Evolutionary conservation across 2,329 filamentous ascomycete species (phyloP).

Genomic region (Acarospora socialis): DNA sequence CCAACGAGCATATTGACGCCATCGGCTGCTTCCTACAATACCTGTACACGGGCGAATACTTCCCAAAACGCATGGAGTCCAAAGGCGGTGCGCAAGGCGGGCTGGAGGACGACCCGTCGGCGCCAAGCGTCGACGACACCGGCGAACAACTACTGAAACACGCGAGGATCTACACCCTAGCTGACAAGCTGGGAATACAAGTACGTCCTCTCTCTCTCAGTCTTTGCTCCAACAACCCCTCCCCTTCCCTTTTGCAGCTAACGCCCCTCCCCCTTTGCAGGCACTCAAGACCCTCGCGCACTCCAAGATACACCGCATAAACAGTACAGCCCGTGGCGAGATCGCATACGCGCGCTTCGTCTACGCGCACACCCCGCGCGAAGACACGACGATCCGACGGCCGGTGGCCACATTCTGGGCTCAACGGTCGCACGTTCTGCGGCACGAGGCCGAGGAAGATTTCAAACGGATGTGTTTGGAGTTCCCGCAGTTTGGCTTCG

Average conservation of each 20-base stretch:
- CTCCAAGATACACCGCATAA: constrained; percentile 83
- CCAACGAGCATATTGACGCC: constrained; percentile 54
- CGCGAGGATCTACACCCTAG: constrained; percentile 78
- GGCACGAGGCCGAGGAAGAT: constrained; percentile 72
- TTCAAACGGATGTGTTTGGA: constrained; percentile 77
- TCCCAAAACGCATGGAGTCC: constrained; percentile 48
- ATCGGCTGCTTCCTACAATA: constrained; percentile 70
- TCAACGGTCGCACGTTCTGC: constrained; percentile 60
- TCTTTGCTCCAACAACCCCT: too few species aligned
- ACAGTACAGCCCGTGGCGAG: constrained; percentile 76
- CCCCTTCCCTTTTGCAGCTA: too few species aligned
- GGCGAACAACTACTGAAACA: constrained; percentile 77
- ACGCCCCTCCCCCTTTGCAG: too few species aligned
- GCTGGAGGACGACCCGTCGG: constrained; percentile 53
- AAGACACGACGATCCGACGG: constrained; percentile 60
- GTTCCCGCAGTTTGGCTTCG: constrained; percentile 83
- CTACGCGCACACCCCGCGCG: constrained; percentile 57
- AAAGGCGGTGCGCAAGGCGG: constrained; percentile 47
- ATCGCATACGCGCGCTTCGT: constrained; percentile 86
- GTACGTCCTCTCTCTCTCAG: too few species aligned
- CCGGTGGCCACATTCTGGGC: constrained; percentile 90
- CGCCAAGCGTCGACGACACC: constrained; percentile 56
- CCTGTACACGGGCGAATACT: constrained; percentile 78
- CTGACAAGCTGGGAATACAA: constrained; percentile 62
- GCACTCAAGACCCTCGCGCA: constrained; percentile 63